Evolutionary conservation across 805 yeast genomes (phyloP).

Genomic region (Helenozyma rhizophorensis): DNA sequence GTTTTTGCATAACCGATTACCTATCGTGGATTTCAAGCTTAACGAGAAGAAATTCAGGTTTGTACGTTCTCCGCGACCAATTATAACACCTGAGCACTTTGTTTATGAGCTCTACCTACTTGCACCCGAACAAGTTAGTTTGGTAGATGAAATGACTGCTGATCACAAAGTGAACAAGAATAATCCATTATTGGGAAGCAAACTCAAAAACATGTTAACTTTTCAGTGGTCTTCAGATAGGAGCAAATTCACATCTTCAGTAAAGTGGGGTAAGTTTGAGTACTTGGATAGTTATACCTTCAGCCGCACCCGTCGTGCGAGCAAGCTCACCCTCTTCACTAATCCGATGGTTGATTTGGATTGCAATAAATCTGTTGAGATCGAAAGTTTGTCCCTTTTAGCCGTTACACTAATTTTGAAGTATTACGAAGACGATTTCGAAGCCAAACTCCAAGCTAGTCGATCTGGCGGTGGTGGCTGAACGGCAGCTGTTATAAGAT

Average conservation of each 20-base stretch:
- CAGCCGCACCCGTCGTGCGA: slow-evolving; percentile 9
- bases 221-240: slow-evolving; percentile 3
- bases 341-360: slow-evolving; percentile 5
- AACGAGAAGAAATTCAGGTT: slow-evolving; percentile 9
- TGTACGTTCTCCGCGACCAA: slow-evolving; percentile 2
- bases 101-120: slow-evolving; percentile 9
- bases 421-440: slow-evolving; percentile 8
- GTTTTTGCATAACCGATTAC: slow-evolving; percentile 8
- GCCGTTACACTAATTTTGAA: slow-evolving; percentile 7
- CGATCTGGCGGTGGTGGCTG: too few relatives aligned
- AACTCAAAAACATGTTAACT: slow-evolving; percentile 3
- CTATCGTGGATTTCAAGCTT: slow-evolving; percentile 9
- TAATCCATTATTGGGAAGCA: slow-evolving; percentile 8
- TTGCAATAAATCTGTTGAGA: slow-evolving; percentile 6
- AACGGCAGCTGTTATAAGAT: too few relatives aligned
- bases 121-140: slow-evolving; percentile 5
- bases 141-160: slow-evolving; percentile 8
- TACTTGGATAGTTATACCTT: slow-evolving; percentile 5
- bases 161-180: slow-evolving; percentile 6
- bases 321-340: slow-evolving; percentile 5
- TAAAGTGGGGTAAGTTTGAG: slow-evolving; percentile 7
- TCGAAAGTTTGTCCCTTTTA: slow-evolving; percentile 2
- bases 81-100: slow-evolving; percentile 2
- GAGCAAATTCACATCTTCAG: slow-evolving; percentile 3
- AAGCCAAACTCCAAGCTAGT: neutral